Evolutionary conservation across 768 basidiomycete species (phyloP).

Genomic region (Phlebiopsis flavidoalba): DNA sequence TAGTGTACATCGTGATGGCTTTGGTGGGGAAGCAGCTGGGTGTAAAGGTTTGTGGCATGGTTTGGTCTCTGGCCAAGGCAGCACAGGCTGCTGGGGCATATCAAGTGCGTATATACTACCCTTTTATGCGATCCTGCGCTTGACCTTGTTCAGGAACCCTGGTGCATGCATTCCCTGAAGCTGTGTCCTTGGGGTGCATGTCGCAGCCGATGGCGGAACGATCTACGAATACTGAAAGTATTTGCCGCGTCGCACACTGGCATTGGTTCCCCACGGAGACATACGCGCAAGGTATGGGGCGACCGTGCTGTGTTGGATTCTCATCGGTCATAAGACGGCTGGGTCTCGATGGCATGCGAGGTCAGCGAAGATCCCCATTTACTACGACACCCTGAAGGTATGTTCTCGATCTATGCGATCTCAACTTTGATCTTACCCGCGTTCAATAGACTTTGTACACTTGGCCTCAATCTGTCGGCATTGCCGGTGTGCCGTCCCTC

Average conservation of each 20-base stretch:
- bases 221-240: slow-evolving; percentile 85
- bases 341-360: slow-evolving; percentile 90
- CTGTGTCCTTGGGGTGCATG: slow-evolving; percentile 74
- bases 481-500: slow-evolving; percentile 94
- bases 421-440: not conserved
- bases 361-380: slow-evolving; percentile 93
- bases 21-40: slow-evolving; percentile 92
- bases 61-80: slow-evolving; percentile 98
- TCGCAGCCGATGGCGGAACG: slow-evolving; percentile 71
- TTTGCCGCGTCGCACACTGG: slow-evolving; percentile 59
- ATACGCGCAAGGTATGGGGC: slow-evolving; percentile 53
- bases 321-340: slow-evolving; percentile 84
- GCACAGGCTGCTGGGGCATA: slow-evolving; percentile 95
- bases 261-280: slow-evolving; percentile 24
- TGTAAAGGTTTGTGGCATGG: slow-evolving; percentile 96
- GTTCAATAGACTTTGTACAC: slow-evolving; percentile 74
- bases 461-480: slow-evolving; percentile 93
- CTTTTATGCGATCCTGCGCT: not conserved
- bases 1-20: slow-evolving; percentile 94
- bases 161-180: slow-evolving; percentile 73
- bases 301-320: slow-evolving; percentile 76
- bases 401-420: slow-evolving; percentile 8
- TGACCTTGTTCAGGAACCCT: slow-evolving; percentile 50
- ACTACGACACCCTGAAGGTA: slow-evolving; percentile 82
- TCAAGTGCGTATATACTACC: slow-evolving; percentile 51